These are phyloP conservation scores for Yamadazyma atmosphaerica DNA, from an alignment of 1,139 yeast species.

Conservation along the genomic window DNA sequence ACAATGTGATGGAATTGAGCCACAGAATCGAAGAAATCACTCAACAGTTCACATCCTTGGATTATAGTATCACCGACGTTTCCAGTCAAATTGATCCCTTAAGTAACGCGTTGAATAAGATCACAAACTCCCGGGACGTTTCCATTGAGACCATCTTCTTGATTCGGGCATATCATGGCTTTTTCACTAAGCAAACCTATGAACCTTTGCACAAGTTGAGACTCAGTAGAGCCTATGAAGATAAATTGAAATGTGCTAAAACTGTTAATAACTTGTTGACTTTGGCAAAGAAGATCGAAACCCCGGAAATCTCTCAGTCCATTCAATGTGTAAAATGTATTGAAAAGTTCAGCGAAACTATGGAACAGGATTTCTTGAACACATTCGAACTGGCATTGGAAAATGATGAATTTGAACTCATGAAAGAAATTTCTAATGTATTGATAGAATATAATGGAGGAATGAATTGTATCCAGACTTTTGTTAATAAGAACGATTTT, in stretches of 20 bases:
- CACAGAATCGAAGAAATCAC: conserved; percentile 45
- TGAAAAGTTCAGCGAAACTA: conserved; percentile 69
- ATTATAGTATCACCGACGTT: conserved; percentile 58
- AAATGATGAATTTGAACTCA: conserved; percentile 57
- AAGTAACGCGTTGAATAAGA: conserved; percentile 70
- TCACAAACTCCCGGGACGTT: conserved; percentile 75
- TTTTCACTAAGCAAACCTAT: conserved; percentile 61
- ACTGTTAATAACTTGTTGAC: conserved; percentile 65
- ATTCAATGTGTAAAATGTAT: conserved; percentile 52
- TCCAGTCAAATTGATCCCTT: conserved; percentile 69
- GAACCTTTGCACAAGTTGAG: conserved; percentile 59
- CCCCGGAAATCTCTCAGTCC: conserved; percentile 52
- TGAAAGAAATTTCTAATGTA: conserved; percentile 80
- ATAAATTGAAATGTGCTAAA: conserved; percentile 66
- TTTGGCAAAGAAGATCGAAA: conserved; percentile 60
- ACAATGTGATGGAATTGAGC: conserved; percentile 61
- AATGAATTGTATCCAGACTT: conserved; percentile 74
- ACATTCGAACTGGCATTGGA: conserved; percentile 62
- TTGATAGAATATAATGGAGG: conserved; percentile 85
- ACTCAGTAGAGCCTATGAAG: conserved; percentile 41
- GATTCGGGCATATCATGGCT: conserved; percentile 75
- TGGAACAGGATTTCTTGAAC: conserved; percentile 67
- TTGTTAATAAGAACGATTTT: conserved; percentile 78
- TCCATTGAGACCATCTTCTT: conserved; percentile 73
- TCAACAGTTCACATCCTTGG: conserved; percentile 56